Base-by-base conservation (phyloP, 768 basidiomycete genomes). In the Hortiboletus campestris region DNA sequence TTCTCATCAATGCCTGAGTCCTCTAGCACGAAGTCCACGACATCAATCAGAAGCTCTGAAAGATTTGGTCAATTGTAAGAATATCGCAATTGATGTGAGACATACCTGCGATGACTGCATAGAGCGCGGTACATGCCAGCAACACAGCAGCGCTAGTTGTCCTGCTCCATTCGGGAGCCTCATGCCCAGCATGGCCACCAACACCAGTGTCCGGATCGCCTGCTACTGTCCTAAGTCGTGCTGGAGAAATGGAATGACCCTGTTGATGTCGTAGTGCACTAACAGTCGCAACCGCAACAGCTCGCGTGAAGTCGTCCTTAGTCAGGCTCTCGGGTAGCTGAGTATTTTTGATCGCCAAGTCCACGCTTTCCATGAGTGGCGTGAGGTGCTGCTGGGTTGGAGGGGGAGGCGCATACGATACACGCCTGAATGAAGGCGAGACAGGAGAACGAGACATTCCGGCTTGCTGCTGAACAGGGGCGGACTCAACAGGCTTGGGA, bases 1-100 rank as follows among this genome's bases (percentile, higher is more conserved):
- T 99, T 99, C 68, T 98, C 97, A 54, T 97, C 91, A 29, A 98
- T 92, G 2, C 92, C 92, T 0, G 93, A 94, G 22, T 85, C 93
- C 62, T 90, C 77, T 20, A 99, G 78, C 12, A 98, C 85, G 40
- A 94, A 89, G 68, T 99, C 97, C 10, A 99, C 95, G 10, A 98
- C 93, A 57, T 96, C 91, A 34, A 98, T 85, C 39, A 99, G 81
- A 53, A 99, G 79, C 67, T 99, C 97, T 97, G 70, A 34, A 42
- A 38, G 52, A 14, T 31, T 48, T 10, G 7, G 20, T 55, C 20
- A 67, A 34, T 51, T 46, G 19, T 9, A 22, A 17, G 51, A 43
- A 20, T 4, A 48, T 36, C 19, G 9, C 4, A 38, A 45, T 29
- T 13, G 10, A 20, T 2, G 36, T 16, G 22, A 55, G 10, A 77